These are phyloP conservation scores for Sabuloglossum arenarium DNA, from an alignment of 495 filamentous ascomycete species.

Conservation along the genomic window DNA sequence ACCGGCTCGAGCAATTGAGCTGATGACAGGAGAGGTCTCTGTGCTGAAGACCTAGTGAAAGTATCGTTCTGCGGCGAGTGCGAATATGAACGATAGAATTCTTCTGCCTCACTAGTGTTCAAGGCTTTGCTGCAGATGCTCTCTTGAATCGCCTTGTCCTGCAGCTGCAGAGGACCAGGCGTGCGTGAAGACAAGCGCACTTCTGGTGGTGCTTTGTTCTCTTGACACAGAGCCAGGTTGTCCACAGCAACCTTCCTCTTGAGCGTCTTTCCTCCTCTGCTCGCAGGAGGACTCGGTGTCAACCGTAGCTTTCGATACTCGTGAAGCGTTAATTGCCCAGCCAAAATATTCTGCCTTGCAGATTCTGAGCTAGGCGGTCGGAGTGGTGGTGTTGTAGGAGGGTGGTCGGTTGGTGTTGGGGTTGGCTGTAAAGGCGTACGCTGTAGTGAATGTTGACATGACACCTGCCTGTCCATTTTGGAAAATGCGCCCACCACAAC, in stretches of 20 bases:
- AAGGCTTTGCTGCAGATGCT: neutral
- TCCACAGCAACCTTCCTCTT: neutral
- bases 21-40: neutral
- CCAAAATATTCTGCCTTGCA: neutral
- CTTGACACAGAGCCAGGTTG: neutral
- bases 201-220: neutral
- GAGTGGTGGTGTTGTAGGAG: neutral
- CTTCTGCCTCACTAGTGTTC: neutral
- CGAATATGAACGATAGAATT: slow-evolving; percentile 1
- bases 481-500: neutral
- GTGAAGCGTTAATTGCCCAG: neutral
- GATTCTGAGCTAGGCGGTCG: neutral
- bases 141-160: neutral
- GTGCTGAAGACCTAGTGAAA: neutral
- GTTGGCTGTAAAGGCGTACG: neutral
- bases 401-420: neutral
- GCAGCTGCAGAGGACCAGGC: neutral
- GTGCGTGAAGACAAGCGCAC: neutral
- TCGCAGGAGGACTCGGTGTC: neutral
- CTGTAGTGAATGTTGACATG: neutral
- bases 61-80: neutral
- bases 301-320: neutral
- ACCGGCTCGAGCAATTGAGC: neutral
- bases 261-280: neutral
- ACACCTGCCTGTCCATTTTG: neutral